phyloP scores from a whole-genome alignment of 805 yeast species.

The Nadsonia fulvescens region DNA sequence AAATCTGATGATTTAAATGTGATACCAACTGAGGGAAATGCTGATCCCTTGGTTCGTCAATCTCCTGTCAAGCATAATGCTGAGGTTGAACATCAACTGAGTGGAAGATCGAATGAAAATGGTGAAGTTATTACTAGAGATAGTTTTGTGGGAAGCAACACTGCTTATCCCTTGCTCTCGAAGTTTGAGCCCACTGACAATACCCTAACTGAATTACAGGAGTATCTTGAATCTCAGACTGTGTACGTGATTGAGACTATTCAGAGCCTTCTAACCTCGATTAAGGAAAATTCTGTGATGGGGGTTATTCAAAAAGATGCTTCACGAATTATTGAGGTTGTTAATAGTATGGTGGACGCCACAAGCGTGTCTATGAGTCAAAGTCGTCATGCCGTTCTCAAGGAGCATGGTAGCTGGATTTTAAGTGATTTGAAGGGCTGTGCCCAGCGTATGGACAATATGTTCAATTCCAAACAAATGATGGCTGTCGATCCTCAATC shows the following conservation, averaged over 20 bases:
- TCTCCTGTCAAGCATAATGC: too few relatives aligned
- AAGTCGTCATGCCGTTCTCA: constrained; percentile 65
- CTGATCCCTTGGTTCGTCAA: too few relatives aligned
- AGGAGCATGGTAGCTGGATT: constrained; percentile 85
- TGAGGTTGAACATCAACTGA: too few relatives aligned
- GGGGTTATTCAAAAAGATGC: constrained; percentile 60
- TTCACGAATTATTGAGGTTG: constrained; percentile 57
- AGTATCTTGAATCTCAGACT: constrained; percentile 84
- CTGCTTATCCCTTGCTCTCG: too few relatives aligned
- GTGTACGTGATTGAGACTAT: constrained; percentile 81
- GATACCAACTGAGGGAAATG: too few relatives aligned
- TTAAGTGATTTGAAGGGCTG: constrained; percentile 77
- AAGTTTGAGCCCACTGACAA: too few relatives aligned
- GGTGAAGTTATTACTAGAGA: too few relatives aligned
- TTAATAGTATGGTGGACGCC: constrained; percentile 76
- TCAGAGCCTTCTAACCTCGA: constrained; percentile 49
- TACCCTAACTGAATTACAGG: constrained; percentile 64
- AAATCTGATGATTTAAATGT: too few relatives aligned
- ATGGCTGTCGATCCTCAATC: constrained; percentile 19
- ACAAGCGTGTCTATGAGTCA: constrained; percentile 78
- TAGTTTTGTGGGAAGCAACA: too few relatives aligned
- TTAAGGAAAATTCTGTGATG: constrained; percentile 39
- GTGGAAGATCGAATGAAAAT: too few relatives aligned
- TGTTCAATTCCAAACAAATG: constrained; percentile 37
- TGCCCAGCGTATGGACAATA: constrained; percentile 57